Evolutionary conservation across 1,284 basidiomycete species (phyloP), one percentile per base, ranked within the genome.

Genomic region (Testicularia cyperi): DNA sequence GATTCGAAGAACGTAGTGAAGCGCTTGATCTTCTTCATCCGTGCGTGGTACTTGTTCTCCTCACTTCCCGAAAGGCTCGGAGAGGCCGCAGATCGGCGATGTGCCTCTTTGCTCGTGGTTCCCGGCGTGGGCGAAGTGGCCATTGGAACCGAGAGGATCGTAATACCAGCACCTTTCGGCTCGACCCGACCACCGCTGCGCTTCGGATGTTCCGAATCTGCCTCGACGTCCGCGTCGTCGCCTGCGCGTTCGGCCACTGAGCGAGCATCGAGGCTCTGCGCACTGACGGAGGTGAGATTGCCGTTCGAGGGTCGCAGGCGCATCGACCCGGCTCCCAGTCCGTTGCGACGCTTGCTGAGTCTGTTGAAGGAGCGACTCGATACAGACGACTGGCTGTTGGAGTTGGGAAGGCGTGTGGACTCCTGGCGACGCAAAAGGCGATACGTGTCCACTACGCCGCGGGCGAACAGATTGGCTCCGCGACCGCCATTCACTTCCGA

Each of bases 381-480:
- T 13, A 41, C 44, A 8, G 61, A 60, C 19, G 56, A 54, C 3
- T 47, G 45, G 28, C 61, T 65, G 5, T 48, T 29, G 21, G 65
- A 65, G 2, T 45, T 18, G 7, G 56, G 44, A 14, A 58, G 44
- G 32, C 64, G 51, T 14, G 44, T 34, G 5, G 68, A 61, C 30
- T 70, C 68, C 29, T 70, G 51, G 82, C 84, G 65, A 86, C 88
- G 27, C 53, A 77, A 33, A 46, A 72, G 39, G 6, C 70, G 56
- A 35, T 72, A 72, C 14, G 70, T 68, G 49, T 77, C 75, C 4
- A 74, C 71, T 18, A 77, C 66, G 8, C 75, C 75, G 8, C 72
- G 64, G 0, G 74, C 54, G 41, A 73, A 77, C 6, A 77, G 71
- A 19, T 74, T 77, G 21, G 68, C 53, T 21, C 68, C 75, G 16